Base-by-base conservation (phyloP, 2,329 filamentous ascomycete species). In the Verticillium isaacii region DNA sequence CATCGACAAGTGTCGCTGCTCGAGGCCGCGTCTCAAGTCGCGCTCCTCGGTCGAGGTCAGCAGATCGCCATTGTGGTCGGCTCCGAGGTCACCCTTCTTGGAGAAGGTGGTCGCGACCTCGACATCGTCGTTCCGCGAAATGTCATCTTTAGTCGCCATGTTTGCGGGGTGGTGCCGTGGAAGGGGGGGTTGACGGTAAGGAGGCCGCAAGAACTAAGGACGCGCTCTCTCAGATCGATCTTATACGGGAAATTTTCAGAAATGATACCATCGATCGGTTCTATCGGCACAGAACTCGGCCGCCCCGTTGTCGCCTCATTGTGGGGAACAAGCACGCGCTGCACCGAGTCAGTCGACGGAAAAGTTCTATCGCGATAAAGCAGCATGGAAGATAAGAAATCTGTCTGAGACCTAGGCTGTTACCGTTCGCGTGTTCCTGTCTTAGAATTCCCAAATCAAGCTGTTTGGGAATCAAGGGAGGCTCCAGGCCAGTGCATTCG, bases 1-100 rank as follows among this genome's bases (percentile, higher is more conserved):
- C 83, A 87, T 86, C 66, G 85, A 83, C 64, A 88, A 75, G 71
- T 87, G 85, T 60, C 83, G 80, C 66, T 82, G 80, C 67, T 79
- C 78, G 60, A 86, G 77, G 23, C 77, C 77, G 62, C 80, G 78
- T 67, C 75, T 76, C 60, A 85, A 76, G 64, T 78, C 75, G 61
- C 77, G 78, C 60, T 79, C 75, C 70, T 88, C 85, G 67, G 75
- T 71, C 50, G 72, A 70, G 0, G 80, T 80, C 60, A 81, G 75
- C 57, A 85, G 72, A 64, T 83, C 79, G 63, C 76, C 76, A 55
- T 77, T 73, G 63, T 74, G 68, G 29, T 65, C 64, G 34, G 62
- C 36, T 11, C 36, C 56, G 12, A 12, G 34, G 32, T 37, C 55
- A 3, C 25, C 36, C 8, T n/a, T 36, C 37, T 58, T 58, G n/a